These are phyloP conservation scores for Russula foetens DNA, from an alignment of 768 basidiomycete genomes.

Conservation along the genomic window DNA sequence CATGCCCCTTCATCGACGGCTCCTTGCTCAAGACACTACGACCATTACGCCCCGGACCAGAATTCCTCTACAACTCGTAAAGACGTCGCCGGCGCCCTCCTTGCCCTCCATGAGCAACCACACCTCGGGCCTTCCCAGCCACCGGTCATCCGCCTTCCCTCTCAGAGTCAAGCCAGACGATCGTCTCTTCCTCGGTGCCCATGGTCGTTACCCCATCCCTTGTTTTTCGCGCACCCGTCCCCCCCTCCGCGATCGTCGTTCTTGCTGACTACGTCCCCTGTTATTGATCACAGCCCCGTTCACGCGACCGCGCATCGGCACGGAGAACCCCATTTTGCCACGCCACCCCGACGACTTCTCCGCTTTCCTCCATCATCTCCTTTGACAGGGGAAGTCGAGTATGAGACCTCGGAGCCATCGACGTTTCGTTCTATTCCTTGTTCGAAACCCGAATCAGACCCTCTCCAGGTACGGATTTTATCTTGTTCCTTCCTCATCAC, in stretches of 20 bases:
- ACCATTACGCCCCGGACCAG: neutral
- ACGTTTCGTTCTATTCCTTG: neutral
- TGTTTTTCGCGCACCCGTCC: constrained; percentile 9
- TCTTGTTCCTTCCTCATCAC: neutral
- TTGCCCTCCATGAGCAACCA: constrained; percentile 14
- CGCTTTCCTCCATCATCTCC: constrained; percentile 20
- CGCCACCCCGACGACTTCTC: constrained; percentile 6
- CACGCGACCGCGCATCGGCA: neutral
- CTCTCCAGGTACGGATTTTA: constrained; percentile 1
- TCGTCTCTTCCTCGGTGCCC: neutral
- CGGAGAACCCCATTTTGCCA: no score
- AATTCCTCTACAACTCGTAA: neutral
- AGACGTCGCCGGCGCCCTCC: constrained; percentile 16
- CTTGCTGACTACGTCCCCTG: neutral
- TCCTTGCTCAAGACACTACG: neutral
- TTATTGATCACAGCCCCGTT: constrained; percentile 4
- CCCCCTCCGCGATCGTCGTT: constrained; percentile 7
- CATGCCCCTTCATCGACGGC: neutral
- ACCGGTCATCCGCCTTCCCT: neutral
- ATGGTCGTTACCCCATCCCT: constrained; percentile 10
- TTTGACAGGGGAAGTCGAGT: constrained; percentile 8
- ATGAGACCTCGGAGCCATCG: neutral
- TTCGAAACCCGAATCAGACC: neutral
- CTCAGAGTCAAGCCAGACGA: neutral
- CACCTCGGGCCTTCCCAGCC: constrained; percentile 6